These are phyloP conservation scores for Bimuria novae-zelandiae DNA, from an alignment of 2,329 filamentous ascomycete species.

Conservation along the genomic window DNA sequence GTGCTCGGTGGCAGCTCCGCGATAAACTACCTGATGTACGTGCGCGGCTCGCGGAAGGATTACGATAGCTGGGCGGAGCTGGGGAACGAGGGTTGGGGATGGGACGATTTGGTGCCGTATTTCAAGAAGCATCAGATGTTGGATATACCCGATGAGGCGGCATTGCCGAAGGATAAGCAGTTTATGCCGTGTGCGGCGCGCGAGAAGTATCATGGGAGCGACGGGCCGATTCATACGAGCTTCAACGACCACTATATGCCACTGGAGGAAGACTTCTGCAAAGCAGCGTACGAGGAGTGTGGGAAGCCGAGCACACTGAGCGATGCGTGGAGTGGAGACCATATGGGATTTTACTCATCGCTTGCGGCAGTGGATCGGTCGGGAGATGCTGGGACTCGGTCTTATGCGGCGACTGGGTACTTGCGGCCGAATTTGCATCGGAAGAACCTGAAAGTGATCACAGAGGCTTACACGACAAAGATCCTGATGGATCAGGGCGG, in stretches of 20 bases:
- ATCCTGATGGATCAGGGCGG: constrained; percentile 50
- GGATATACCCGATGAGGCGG: constrained; percentile 33
- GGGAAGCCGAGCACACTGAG: constrained; percentile 26
- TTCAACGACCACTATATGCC: constrained; percentile 35
- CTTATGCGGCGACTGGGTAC: constrained; percentile 38
- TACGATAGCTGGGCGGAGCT: constrained; percentile 48
- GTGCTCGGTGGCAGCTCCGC: constrained; percentile 46
- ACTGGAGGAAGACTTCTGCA: constrained; percentile 22
- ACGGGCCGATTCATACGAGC: constrained; percentile 40
- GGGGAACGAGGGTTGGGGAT: constrained; percentile 47
- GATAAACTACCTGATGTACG: constrained; percentile 42
- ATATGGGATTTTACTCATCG: constrained; percentile 42
- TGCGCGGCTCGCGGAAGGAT: constrained; percentile 33
- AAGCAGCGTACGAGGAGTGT: constrained; percentile 16
- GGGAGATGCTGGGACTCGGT: constrained; percentile 38
- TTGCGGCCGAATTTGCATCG: constrained; percentile 35
- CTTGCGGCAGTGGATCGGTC: constrained; percentile 31
- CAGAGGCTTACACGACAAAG: constrained; percentile 50
- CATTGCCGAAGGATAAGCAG: constrained; percentile 23
- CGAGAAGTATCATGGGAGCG: constrained; percentile 40
- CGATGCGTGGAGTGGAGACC: constrained; percentile 44
- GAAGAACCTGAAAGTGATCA: constrained; percentile 52
- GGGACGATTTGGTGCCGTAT: constrained; percentile 40
- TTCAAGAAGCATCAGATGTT: constrained; percentile 46
- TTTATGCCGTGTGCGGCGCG: constrained; percentile 24